phyloP scores from a whole-genome alignment of 2,329 filamentous ascomycete species.

The Colletotrichum sp. region DNA sequence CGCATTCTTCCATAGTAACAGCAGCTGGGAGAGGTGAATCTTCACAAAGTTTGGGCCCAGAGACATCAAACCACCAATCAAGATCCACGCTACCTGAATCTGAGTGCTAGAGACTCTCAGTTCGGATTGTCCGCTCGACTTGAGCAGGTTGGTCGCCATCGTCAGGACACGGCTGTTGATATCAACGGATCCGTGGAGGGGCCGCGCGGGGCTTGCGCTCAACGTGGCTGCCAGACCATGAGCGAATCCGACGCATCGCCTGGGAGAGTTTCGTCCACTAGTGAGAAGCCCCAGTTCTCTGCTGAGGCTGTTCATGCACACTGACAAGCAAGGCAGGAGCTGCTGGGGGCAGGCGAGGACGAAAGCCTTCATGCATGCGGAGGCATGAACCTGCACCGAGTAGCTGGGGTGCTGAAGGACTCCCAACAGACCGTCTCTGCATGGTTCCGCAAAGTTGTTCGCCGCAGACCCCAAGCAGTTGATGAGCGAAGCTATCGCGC shows the following conservation, averaged over 20 bases:
- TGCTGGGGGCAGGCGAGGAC: constrained; percentile 92
- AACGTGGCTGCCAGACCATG: constrained; percentile 90
- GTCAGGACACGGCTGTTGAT: constrained; percentile 91
- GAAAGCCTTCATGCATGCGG: constrained; percentile 84
- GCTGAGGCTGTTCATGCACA: constrained; percentile 95
- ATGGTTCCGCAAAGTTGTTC: constrained; percentile 78
- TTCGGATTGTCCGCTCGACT: constrained; percentile 90
- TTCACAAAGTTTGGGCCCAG: constrained; percentile 98
- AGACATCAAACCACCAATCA: constrained; percentile 96
- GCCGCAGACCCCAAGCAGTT: constrained; percentile 81
- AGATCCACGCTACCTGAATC: constrained; percentile 96
- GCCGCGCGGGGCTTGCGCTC: constrained; percentile 86
- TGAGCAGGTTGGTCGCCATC: constrained; percentile 89
- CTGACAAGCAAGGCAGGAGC: constrained; percentile 86
- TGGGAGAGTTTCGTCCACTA: constrained; percentile 76
- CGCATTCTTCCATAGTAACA: constrained; percentile 96
- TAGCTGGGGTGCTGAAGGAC: constrained; percentile 95
- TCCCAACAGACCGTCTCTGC: constrained; percentile 86
- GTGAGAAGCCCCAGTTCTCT: constrained; percentile 82
- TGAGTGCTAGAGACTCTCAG: constrained; percentile 90
- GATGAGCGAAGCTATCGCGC: constrained; percentile 80
- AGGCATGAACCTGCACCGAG: constrained; percentile 90
- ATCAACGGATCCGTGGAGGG: constrained; percentile 92
- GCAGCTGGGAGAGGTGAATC: constrained; percentile 92
- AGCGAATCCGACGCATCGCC: constrained; percentile 87